Percentiles rank a stretch among this genome's conserved stretches.
Evolutionary conservation across 768 basidiomycete species (phyloP).

Genomic region (Boletus tylopilopsis): DNA sequence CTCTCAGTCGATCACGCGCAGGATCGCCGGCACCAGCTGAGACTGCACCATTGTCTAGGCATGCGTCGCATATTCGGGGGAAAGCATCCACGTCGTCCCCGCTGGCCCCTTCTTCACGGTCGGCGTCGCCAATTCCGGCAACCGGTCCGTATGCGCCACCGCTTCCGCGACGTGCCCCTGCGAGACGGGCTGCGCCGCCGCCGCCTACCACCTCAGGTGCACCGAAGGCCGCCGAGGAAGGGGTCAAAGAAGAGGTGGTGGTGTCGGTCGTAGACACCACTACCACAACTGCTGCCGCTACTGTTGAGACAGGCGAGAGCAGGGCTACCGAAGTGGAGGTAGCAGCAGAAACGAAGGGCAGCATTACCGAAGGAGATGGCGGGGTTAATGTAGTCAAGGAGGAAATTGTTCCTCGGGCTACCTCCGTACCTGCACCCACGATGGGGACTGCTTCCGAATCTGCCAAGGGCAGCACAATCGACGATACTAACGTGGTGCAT

Average conservation of each 20-base stretch:
- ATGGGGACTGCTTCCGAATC: not conserved
- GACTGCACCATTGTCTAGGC: conserved; percentile 12
- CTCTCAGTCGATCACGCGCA: conserved; percentile 19
- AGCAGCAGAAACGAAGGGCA: conserved; percentile 1
- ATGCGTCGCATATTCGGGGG: conserved; percentile 9
- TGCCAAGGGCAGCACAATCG: not conserved
- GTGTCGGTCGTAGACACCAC: not conserved
- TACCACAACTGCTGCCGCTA: not conserved
- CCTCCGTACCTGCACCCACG: not conserved
- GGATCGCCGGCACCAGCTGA: conserved; percentile 22
- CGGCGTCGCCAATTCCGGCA: conserved; percentile 33
- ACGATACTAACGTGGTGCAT: too few species aligned
- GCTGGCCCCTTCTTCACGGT: conserved; percentile 30
- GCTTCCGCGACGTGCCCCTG: conserved; percentile 62
- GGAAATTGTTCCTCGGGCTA: not conserved
- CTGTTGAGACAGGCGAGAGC: not conserved
- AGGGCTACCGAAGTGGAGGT: not conserved
- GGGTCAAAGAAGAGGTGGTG: conserved; percentile 4
- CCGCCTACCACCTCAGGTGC: conserved; percentile 17
- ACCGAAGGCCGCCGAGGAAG: not conserved
- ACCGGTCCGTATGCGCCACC: conserved; percentile 42
- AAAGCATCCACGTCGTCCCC: conserved; percentile 24
- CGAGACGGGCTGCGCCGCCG: conserved; percentile 37
- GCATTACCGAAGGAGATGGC: not conserved
- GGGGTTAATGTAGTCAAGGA: not conserved